Conservation (phyloP, 2,329 filamentous ascomycete species). For the Fusarium falciforme region DNA sequence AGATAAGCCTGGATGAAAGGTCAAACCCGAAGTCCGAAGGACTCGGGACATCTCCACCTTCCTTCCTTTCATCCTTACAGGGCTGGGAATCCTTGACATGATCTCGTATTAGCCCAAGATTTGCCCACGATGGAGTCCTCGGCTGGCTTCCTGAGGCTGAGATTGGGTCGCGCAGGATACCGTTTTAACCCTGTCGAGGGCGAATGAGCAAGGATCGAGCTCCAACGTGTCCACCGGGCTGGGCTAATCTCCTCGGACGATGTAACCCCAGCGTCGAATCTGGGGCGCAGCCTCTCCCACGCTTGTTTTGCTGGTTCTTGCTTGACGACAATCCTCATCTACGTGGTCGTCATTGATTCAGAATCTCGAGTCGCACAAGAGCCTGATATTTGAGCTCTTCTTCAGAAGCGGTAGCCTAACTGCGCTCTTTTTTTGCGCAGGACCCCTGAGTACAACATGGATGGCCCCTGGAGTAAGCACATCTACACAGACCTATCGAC, state of each 20-base stretch:
- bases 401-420: not conserved
- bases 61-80: not conserved
- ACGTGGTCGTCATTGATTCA: not conserved
- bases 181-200: not conserved
- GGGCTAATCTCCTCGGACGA: not conserved
- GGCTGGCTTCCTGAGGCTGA: not conserved
- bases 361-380: not conserved
- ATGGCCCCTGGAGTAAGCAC: not conserved
- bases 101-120: not conserved
- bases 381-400: not conserved
- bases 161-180: not conserved
- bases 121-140: not conserved
- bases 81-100: not conserved
- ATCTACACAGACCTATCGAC: not conserved
- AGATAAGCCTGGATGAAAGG: not conserved
- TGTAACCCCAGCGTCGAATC: not conserved
- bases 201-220: not conserved
- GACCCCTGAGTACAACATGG: not conserved
- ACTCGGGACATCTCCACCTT: not conserved
- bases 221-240: not conserved
- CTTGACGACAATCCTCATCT: not conserved
- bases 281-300: not conserved
- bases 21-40: not conserved
- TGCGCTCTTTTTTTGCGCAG: not conserved
- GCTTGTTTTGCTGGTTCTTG: not conserved